Percentiles rank a stretch among this genome's conserved stretches.
phyloP scores from a whole-genome alignment of 1,284 basidiomycete species.

The Microbotryum violaceum region DNA sequence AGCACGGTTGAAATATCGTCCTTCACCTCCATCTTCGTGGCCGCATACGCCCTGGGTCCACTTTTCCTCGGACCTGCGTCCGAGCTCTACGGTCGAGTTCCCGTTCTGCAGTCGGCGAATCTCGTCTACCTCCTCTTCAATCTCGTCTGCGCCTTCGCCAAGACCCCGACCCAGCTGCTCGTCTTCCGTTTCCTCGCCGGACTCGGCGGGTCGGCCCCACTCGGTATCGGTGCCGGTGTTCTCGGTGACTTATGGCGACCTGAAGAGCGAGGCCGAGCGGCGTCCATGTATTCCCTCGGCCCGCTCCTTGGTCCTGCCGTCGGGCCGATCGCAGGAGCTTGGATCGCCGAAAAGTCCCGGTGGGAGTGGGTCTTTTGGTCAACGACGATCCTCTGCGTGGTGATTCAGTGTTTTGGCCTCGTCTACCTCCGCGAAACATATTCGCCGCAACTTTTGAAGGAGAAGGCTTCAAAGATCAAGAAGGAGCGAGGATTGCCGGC shows the following conservation, averaged over 20 bases:
- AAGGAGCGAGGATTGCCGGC: conserved; percentile 38
- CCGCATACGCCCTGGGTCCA: conserved; percentile 48
- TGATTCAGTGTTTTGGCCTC: conserved; percentile 47
- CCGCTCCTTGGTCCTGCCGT: conserved; percentile 32
- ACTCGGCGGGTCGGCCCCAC: conserved; percentile 37
- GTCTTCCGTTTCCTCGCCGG: conserved; percentile 41
- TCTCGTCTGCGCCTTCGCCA: conserved; percentile 54
- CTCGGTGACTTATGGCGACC: conserved; percentile 62
- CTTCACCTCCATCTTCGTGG: conserved; percentile 58
- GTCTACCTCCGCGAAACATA: conserved; percentile 38
- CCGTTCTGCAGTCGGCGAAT: conserved; percentile 26
- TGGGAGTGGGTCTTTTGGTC: conserved; percentile 52
- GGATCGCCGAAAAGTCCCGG: conserved; percentile 55
- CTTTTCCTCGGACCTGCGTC: conserved; percentile 53
- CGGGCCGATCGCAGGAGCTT: conserved; percentile 44
- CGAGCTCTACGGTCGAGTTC: conserved; percentile 48
- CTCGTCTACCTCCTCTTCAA: conserved; percentile 33
- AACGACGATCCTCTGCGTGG: conserved; percentile 46
- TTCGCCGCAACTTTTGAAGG: conserved; percentile 36
- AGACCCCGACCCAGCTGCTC: conserved; percentile 50
- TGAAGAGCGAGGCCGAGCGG: conserved; percentile 59
- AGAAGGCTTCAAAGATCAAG: conserved; percentile 44
- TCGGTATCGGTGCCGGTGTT: conserved; percentile 47
- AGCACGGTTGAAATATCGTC: conserved; percentile 50
- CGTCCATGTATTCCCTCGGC: conserved; percentile 61